A percentile compares a stretch with the other conserved stretches of the same genome.
These are phyloP conservation scores for Xylaria arbuscula DNA, from an alignment of 2,329 filamentous ascomycete species.

Conservation along the genomic window DNA sequence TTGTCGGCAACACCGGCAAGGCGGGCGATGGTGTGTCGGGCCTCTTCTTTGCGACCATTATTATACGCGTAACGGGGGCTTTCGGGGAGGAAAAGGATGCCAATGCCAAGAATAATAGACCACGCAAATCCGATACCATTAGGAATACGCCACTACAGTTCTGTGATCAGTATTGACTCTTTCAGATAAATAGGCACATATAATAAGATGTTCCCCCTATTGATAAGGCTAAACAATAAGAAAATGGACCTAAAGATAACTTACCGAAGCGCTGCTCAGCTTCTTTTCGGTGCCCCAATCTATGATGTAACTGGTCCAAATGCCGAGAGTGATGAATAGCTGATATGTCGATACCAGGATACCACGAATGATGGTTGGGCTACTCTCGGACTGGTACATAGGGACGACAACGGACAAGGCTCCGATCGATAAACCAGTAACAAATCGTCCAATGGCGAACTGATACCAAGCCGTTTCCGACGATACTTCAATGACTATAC, in stretches of 20 bases:
- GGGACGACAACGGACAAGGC: conserved; percentile 72
- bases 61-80: background rate
- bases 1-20: background rate
- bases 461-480: conserved; percentile 69
- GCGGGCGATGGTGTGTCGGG: background rate
- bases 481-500: conserved; percentile 72
- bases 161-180: too few relatives aligned
- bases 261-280: background rate
- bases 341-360: background rate
- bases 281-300: background rate
- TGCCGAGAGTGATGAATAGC: background rate
- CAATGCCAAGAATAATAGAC: background rate
- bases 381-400: conserved; percentile 53
- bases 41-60: background rate
- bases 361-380: background rate
- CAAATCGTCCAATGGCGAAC: conserved; percentile 71
- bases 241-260: too few relatives aligned
- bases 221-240: too few relatives aligned
- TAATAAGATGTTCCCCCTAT: too few relatives aligned
- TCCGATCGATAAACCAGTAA: conserved; percentile 69
- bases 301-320: background rate
- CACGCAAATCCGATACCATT: background rate
- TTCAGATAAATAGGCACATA: too few relatives aligned
- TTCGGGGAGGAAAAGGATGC: background rate
- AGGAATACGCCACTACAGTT: background rate